phyloP scores from a whole-genome alignment of 2,329 filamentous ascomycete species.

The Trichoderma simmonsii region DNA sequence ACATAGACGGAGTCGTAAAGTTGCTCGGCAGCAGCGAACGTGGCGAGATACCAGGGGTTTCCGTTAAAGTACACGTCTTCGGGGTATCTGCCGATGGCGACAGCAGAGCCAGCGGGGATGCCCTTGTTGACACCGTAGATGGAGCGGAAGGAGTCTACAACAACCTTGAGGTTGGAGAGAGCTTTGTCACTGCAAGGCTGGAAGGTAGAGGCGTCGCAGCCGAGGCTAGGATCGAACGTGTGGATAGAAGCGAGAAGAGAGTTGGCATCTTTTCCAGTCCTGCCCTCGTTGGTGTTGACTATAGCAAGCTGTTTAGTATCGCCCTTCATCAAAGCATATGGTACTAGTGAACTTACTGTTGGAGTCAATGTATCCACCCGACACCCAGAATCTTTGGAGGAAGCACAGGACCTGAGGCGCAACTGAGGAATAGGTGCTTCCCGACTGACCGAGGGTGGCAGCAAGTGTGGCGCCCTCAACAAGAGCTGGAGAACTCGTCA shows the following conservation, averaged over 20 bases:
- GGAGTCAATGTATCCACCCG: constrained; percentile 59
- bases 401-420: constrained; percentile 72
- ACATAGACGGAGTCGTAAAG: constrained; percentile 73
- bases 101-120: constrained; percentile 55
- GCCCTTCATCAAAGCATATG: neutral
- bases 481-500: constrained; percentile 40
- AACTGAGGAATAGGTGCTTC: constrained; percentile 58
- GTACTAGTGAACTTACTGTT: constrained; percentile 48
- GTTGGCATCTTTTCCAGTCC: constrained; percentile 70
- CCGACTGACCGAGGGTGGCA: constrained; percentile 57
- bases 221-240: constrained; percentile 64
- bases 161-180: constrained; percentile 72
- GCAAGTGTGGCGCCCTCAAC: constrained; percentile 67
- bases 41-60: constrained; percentile 79
- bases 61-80: constrained; percentile 74
- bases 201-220: constrained; percentile 69
- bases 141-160: constrained; percentile 73
- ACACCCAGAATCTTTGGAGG: constrained; percentile 69
- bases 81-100: constrained; percentile 64
- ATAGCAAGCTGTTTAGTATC: neutral
- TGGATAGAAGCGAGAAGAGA: constrained; percentile 64
- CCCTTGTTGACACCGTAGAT: constrained; percentile 66
- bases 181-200: constrained; percentile 71
- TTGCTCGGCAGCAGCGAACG: constrained; percentile 74
- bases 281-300: constrained; percentile 57